A percentile compares a stretch with the other conserved stretches of the same genome.
These are phyloP conservation scores for Fraxinus ornus DNA, from an alignment of 305 asterid species.

Conservation along the genomic window DNA sequence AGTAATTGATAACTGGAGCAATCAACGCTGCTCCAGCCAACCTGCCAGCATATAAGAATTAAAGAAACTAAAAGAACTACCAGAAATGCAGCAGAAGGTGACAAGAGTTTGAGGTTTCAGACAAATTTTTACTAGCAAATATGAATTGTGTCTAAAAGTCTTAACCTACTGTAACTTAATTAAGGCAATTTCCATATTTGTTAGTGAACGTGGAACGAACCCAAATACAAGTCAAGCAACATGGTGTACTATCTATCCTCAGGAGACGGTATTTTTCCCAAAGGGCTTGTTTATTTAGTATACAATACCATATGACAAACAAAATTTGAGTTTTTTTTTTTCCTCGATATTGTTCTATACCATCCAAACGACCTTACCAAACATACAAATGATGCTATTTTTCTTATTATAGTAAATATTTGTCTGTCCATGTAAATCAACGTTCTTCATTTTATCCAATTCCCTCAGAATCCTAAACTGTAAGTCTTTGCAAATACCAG, in stretches of 20 bases:
- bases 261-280: background rate
- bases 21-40: conserved; percentile 56
- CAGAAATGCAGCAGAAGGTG: conserved; percentile 3
- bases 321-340: too few species aligned
- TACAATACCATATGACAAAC: too few species aligned
- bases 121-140: background rate
- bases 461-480: background rate
- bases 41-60: conserved; percentile 32
- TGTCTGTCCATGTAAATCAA: background rate
- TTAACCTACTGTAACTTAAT: background rate
- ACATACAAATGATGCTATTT: too few species aligned
- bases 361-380: background rate
- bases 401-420: background rate
- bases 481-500: background rate
- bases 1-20: conserved; percentile 58
- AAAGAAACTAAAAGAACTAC: background rate
- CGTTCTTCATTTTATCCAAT: background rate
- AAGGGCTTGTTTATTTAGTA: too few species aligned
- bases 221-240: background rate
- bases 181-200: background rate
- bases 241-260: background rate
- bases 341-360: background rate
- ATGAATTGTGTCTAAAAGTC: background rate
- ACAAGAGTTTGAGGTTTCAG: background rate
- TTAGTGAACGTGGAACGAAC: background rate